Conservation (phyloP, 2,329 filamentous ascomycete species). For the Botrytis porri region DNA sequence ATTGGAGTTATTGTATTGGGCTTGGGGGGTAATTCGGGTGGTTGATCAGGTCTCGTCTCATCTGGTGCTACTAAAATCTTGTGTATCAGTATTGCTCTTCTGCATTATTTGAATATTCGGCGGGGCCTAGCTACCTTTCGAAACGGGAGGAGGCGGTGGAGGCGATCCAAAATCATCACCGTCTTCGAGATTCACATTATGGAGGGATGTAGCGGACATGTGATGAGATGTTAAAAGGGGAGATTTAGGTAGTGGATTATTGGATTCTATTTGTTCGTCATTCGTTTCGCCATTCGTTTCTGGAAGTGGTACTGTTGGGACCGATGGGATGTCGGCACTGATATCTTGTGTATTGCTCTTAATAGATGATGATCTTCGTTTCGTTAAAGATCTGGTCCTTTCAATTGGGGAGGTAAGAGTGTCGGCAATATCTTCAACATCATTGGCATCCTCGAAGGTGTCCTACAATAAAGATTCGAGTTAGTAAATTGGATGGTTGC, state of each 20-base stretch:
- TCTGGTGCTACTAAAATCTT: conserved; percentile 27
- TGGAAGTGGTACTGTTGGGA: conserved; percentile 26
- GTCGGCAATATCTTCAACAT: conserved; percentile 42
- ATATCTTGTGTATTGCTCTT: conserved; percentile 33
- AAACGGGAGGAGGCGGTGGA: conserved; percentile 23
- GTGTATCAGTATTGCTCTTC: conserved; percentile 7
- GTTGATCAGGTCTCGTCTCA: conserved; percentile 34
- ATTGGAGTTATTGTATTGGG: conserved; percentile 44
- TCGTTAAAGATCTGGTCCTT: conserved; percentile 40
- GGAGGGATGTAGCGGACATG: conserved; percentile 55
- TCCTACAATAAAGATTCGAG: conserved; percentile 49
- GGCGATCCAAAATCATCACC: conserved; percentile 13
- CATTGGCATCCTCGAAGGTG: conserved; percentile 79
- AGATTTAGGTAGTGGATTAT: conserved; percentile 44
- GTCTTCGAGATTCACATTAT: conserved; percentile 61
- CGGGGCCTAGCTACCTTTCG: conserved; percentile 10
- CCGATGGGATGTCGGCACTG: conserved; percentile 31
- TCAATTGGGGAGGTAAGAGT: conserved; percentile 27
- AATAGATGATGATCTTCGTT: conserved; percentile 41
- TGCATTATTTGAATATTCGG: not conserved
- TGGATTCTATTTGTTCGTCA: conserved; percentile 31
- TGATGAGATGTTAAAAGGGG: conserved; percentile 47
- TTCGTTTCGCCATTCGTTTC: conserved; percentile 36
- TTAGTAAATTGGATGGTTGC: conserved; percentile 21
- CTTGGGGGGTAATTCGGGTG: conserved; percentile 29